These are phyloP conservation scores for Vigna radiata DNA, from an alignment of 306 rosid species.

Conservation along the genomic window DNA sequence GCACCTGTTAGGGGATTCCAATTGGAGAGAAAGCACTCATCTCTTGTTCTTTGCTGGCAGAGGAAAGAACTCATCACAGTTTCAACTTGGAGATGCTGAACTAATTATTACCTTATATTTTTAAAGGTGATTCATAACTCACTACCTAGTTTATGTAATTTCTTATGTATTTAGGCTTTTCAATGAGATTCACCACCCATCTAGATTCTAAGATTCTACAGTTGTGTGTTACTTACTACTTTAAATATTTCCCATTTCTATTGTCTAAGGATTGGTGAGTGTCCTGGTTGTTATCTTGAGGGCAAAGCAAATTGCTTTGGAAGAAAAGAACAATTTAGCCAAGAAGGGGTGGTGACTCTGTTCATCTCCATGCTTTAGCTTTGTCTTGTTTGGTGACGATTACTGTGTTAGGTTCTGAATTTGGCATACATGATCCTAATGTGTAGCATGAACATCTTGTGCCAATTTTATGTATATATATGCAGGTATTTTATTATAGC, in stretches of 20 bases:
- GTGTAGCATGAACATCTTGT: constrained; percentile 2
- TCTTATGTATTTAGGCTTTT: constrained; percentile 75
- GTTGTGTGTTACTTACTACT: constrained; percentile 48
- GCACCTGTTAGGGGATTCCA: constrained; percentile 88
- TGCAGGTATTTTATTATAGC: constrained; percentile 12
- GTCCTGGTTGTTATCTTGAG: constrained; percentile 49
- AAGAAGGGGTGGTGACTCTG: constrained; percentile 3
- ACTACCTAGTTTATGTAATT: constrained; percentile 61
- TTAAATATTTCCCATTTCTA: constrained; percentile 41
- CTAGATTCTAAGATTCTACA: constrained; percentile 57
- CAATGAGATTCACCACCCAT: constrained; percentile 57
- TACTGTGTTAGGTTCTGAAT: not conserved
- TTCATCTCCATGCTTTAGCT: constrained; percentile 2
- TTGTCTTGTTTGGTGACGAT: not conserved
- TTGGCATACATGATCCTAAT: constrained; percentile 13
- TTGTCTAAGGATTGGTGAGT: constrained; percentile 32
- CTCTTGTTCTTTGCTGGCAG: constrained; percentile 90
- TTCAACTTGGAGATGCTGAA: constrained; percentile 89
- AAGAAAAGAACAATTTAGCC: constrained; percentile 47
- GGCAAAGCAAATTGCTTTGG: constrained; percentile 49
- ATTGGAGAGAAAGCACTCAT: constrained; percentile 76
- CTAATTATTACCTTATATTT: constrained; percentile 36
- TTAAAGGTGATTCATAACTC: constrained; percentile 64
- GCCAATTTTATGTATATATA: constrained; percentile 14
- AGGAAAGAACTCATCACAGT: constrained; percentile 78